Percentiles rank a stretch among this genome's conserved stretches.
Conservation (phyloP, 179 eudicot species). For the Sideroxylon spinosum region DNA sequence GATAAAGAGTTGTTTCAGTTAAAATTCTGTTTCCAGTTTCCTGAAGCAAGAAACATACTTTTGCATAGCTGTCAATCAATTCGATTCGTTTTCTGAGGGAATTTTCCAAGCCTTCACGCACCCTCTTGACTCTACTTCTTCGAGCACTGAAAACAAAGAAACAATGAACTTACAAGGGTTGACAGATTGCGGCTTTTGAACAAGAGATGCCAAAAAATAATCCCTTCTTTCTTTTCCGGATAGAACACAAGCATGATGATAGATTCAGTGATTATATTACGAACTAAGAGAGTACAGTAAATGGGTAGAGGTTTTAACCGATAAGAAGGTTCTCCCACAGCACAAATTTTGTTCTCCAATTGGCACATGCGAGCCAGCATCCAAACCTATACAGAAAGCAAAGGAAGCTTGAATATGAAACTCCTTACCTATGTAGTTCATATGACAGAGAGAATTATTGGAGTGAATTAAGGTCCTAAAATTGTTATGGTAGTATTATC, state of each 20-base stretch:
- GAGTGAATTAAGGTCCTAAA: not conserved
- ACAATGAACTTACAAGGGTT: not conserved
- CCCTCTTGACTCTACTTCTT: conserved; percentile 73
- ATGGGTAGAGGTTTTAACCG: conserved; percentile 41
- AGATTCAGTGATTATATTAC: not conserved
- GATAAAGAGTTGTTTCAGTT: not conserved
- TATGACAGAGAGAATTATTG: not conserved
- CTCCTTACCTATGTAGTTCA: not conserved
- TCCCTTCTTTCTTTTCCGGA: not conserved
- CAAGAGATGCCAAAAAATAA: not conserved
- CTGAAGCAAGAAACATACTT: conserved; percentile 42
- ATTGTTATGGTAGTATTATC: not conserved
- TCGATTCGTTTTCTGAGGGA: conserved; percentile 71
- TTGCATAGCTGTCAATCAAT: conserved; percentile 86
- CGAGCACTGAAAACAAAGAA: conserved; percentile 51
- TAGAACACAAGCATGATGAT: not conserved
- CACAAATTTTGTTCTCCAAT: conserved; percentile 87
- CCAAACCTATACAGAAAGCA: conserved; percentile 57
- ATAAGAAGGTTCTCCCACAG: conserved; percentile 92
- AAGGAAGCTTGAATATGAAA: not conserved
- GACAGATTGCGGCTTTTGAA: not conserved
- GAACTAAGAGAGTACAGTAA: conserved; percentile 4
- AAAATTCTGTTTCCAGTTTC: not conserved
- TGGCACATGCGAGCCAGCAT: conserved; percentile 97
- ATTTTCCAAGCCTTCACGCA: conserved; percentile 72